Evolutionary conservation across 164 flowering plant genomes (phyloP), one percentile per base, ranked within the genome.

Genomic region (Magnolia sinica): DNA sequence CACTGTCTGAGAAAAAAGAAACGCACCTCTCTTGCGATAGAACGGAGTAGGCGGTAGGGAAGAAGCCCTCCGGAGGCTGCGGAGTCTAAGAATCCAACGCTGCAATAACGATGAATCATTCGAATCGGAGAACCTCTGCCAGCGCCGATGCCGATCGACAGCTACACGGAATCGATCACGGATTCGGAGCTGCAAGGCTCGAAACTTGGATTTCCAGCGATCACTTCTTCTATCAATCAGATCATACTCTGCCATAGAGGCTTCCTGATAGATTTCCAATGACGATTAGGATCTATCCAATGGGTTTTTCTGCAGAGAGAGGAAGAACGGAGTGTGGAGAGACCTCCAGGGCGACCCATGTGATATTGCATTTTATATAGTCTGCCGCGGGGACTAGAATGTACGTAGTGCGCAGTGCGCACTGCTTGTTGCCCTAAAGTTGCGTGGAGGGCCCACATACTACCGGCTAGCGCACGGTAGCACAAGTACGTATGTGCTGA

Each of bases 111-210:
- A 78, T 7, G 92, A 87, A 73, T 87, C 81, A 77, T 84, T 85
- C 16, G 87, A 87, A 68, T 89, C 86, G 68, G 85, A 74, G 37
- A 85, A 68, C 29, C 77, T 81, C 7, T 82, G 82, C 13, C 83
- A 79, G 16, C 78, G 84, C 58, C 84, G 82, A 66, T 85, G 92
- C n/a, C 81, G 78, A 76, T 91, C 92, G 73, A 93, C 98, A 7
- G 91, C 91, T 16, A 95, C 89, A 31, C 97, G 79, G 77, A 92
- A 89, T 2, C 97, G 91, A 49, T 93, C 85, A 31, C 93, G 78
- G 73, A 95, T 83, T 37, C 83, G 90, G 14, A 90, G 86, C 83
- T 89, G 90, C 68, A 95, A 74, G 1, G 79, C 79, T 71, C 85
- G 81, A 5, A 89, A 87, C 71, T 86, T 91, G 77, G 76, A 77